Base-by-base conservation (phyloP, 306 rosid genomes). In the Vachellia pachyceras region DNA sequence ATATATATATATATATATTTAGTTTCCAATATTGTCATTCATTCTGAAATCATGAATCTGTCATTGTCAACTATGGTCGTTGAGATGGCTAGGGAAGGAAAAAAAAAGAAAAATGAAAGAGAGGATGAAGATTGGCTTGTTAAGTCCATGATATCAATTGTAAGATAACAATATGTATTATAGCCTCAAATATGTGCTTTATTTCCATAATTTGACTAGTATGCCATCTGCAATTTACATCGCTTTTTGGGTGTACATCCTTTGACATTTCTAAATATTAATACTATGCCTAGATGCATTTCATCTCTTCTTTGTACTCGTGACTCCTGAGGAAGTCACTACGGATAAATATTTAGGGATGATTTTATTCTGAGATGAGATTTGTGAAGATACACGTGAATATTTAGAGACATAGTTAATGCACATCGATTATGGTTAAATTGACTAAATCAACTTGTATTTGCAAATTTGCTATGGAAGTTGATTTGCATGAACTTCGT, bases 41-140 rank as follows among this genome's bases (percentile, higher is more conserved):
- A 52, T 73, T 52, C n/a, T 46, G 74, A 42, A 42, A 49, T 15
- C n/a, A 49, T 49, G 52, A 17, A 13, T 47, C 52, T 49, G 6
- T 49, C 55, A 49, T 5, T 42, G 46, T 55, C 29, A 20, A 55
- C 61, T 12, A 18, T 9, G 64, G 10, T 57, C 39, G 69, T 68
- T 77, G 77, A 42, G 71, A 64, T 41, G 55, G 52, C 20, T 3
- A 40, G 33, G 20, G 17, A 23, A 4, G 18, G 7, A 18, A 7
- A 52, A n/a, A n/a, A n/a, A 47, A 47, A n/a, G n/a, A 13, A 6
- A 52, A 52, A 6, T 52, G 60, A n/a, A 1, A 9, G 2, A 35
- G 40, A 72, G 71, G 77, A 4, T 23, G 42, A 71, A 75, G 29
- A 73, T 13, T 50, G 65, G 25, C 49, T 22, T 76, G 82, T 80